Base-by-base conservation (phyloP, 179 eudicot genomes). In the Carnegiea gigantea region DNA sequence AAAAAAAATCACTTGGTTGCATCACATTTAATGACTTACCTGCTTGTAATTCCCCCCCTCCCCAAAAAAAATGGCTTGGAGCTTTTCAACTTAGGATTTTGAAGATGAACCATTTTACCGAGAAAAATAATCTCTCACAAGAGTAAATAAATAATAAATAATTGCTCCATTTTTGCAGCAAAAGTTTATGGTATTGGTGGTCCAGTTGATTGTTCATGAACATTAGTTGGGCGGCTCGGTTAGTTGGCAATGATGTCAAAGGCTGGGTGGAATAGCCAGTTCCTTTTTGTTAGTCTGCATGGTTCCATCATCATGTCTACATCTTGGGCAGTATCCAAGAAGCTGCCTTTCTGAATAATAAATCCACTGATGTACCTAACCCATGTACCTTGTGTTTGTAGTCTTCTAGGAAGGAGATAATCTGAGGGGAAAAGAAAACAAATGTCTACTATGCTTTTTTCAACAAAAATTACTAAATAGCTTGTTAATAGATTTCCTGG, bases 201-300 rank as follows among this genome's bases (percentile, higher is more conserved):
- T 60, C 24, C 49, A 70, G 23, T 40, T 75, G 21, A 48, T 5
- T 6, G 48, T 68, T 44, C 51, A n/a, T 84, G 81, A 30, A 28
- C 79, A 60, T 70, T 30, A 24, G 51, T 60, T 81, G 72, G 84
- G 28, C 70, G 81, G 82, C 71, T 65, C 15, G 65, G 64, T 73
- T 79, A 53, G 73, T 53, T 73, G 48, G 67, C 68, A 44, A 30
- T 78, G 82, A 84, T 76, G 81, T 76, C 83, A 77, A 81, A 44
- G 44, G 24, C 70, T 30, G 24, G 53, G 73, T 68, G 51, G 18
- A 73, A 57, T 54, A 2, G 62, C 68, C 46, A 43, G 62, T 43
- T 60, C 60, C 53, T 30, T 38, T 80, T 11, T 28, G 48, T 79
- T 18, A 73, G 57, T 78, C 26, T 77, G 73, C 78, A 59, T 70